Percentiles rank a stretch among this genome's conserved stretches.
Conservation (phyloP, 306 rosid genomes). For the Cucumis melo region DNA sequence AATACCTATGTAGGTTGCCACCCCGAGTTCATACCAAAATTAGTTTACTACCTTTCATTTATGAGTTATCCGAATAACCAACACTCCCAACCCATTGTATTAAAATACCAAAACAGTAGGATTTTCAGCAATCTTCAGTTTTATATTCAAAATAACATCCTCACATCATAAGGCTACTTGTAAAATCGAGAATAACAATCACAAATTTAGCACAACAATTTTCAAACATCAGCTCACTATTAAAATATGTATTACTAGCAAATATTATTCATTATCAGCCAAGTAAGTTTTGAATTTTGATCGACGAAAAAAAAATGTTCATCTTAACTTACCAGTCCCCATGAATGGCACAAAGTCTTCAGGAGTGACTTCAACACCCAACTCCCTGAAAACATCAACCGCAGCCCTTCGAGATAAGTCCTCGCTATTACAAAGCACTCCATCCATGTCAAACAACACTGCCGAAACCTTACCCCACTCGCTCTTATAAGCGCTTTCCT, state of each 20-base stretch:
- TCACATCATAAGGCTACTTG: background rate
- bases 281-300: background rate
- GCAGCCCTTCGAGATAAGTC: constrained; percentile 72
- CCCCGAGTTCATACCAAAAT: background rate
- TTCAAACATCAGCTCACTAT: background rate
- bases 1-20: too few species aligned
- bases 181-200: background rate
- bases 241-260: background rate
- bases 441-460: constrained; percentile 93
- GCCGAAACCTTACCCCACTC: constrained; percentile 88
- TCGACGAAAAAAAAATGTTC: background rate
- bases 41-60: background rate
- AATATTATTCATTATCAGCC: background rate
- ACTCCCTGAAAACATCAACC: constrained; percentile 70
- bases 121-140: background rate
- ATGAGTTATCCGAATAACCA: background rate
- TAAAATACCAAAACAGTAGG: too few species aligned
- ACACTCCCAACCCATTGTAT: background rate
- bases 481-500: constrained; percentile 15
- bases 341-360: constrained; percentile 83
- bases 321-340: constrained; percentile 62
- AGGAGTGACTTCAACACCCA: constrained; percentile 71
- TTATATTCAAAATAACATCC: background rate
- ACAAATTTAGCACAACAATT: background rate
- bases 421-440: constrained; percentile 88